Base-by-base conservation (phyloP, 1,284 basidiomycete genomes). In the Cryptococcus sp. region DNA sequence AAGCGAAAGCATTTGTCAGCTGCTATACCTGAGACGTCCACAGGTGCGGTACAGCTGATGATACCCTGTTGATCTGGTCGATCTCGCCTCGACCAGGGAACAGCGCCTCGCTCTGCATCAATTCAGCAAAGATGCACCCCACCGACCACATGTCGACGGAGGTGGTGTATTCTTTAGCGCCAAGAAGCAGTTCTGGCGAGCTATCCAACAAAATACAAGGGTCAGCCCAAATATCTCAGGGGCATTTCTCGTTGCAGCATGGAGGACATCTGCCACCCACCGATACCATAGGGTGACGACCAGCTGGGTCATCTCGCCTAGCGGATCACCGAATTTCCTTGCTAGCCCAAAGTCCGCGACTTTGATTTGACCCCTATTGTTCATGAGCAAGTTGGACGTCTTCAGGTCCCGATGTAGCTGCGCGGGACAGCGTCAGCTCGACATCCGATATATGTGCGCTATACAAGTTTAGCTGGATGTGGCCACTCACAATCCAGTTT, bases 241-340 rank as follows among this genome's bases (percentile, higher is more conserved):
- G 16, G 15, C 11, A 11, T 2, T 22, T 22, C 13, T 7, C 13
- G 8, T 2, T 35, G 8, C 31, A n/a, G 42, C 39, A 27, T 8
- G 22, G 10, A 17, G 20, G 15, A 15, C 11, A 13, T 35, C 16
- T 55, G 55, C 65, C 35, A 81, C 89, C 66, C 79, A 93, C 91
- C 95, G 85, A 80, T 99, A 99, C 96, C 96, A 99, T 16, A 99
- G 82, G 1, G 96, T 99, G 5, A 99, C 96, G 1, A 99, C 96
- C 16, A 99, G 84, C 72, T 94, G 92, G 3, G 96, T 99, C 86
- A 99, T 88, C 19, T 93, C 91, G 7, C 92, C 92, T 2, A 95
- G 84, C 4, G 96, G 94, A 76, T 99, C 96, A 38, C 95, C 94
- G 75, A 91, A 99, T 59, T 92, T 86, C 68, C 96, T 82, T 19